phyloP scores from a whole-genome alignment of 192 early-diverging fungal genomes.

The Umbelopsis sp. region DNA sequence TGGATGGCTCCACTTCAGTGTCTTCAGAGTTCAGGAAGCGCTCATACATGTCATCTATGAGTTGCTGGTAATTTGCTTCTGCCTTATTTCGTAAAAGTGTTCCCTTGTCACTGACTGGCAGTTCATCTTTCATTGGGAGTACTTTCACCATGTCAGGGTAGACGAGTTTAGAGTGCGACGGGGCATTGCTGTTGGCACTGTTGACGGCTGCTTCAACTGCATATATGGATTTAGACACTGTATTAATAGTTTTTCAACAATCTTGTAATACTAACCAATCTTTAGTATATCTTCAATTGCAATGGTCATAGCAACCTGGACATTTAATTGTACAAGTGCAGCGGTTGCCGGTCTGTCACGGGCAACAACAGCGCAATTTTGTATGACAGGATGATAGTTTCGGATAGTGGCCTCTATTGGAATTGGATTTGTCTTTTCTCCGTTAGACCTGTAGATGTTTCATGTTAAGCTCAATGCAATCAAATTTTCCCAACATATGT shows the following conservation, averaged over 20 bases:
- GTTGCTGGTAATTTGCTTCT: slow-evolving; percentile 45
- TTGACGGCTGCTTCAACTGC: slow-evolving; percentile 28
- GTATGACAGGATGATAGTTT: slow-evolving; percentile 12
- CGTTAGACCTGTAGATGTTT: slow-evolving; percentile 23
- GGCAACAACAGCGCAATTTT: slow-evolving; percentile 28
- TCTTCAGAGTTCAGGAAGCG: slow-evolving; percentile 31
- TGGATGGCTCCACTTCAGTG: background rate
- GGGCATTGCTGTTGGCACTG: slow-evolving; percentile 28
- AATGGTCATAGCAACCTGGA: background rate
- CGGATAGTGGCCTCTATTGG: slow-evolving; percentile 30
- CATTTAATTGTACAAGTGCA: slow-evolving; percentile 15
- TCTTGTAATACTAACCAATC: background rate
- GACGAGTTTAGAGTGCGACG: slow-evolving; percentile 24
- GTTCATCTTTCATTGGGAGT: slow-evolving; percentile 16
- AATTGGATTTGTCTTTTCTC: slow-evolving; percentile 43
- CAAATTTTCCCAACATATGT: too few species aligned
- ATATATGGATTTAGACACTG: background rate
- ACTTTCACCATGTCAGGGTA: slow-evolving; percentile 32
- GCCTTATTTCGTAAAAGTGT: slow-evolving; percentile 43
- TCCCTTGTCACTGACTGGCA: slow-evolving; percentile 37
- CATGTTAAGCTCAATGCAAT: background rate
- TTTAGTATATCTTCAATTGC: background rate
- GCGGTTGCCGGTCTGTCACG: slow-evolving; percentile 16
- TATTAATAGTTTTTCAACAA: background rate
- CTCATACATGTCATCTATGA: slow-evolving; percentile 60